Conservation (phyloP, 805 yeast species). For the Metschnikowia picachoensis region DNA sequence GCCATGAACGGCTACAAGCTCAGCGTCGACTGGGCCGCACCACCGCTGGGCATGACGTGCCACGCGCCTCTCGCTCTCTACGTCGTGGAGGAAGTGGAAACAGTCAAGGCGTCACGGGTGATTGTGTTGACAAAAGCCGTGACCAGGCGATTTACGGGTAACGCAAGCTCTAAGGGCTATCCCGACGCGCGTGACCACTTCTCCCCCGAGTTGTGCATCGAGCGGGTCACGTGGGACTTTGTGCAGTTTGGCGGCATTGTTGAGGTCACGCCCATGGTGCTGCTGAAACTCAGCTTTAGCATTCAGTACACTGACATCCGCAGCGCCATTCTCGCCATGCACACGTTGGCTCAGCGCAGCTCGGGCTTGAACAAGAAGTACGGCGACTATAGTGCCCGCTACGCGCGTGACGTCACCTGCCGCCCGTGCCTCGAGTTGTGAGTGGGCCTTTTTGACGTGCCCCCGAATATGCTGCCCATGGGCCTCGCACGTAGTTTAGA, state of each 20-base stretch:
- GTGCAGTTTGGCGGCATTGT: constrained; percentile 53
- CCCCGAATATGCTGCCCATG: no score
- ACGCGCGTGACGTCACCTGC: constrained; percentile 65
- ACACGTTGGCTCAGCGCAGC: constrained; percentile 15
- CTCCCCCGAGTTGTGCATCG: constrained; percentile 42
- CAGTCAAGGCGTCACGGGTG: constrained; percentile 52
- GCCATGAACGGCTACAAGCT: constrained; percentile 54
- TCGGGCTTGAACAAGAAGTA: constrained; percentile 35
- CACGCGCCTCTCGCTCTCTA: constrained; percentile 24
- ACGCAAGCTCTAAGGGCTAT: constrained; percentile 21
- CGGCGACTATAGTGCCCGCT: constrained; percentile 60
- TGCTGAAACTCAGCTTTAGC: constrained; percentile 58
- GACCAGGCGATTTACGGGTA: not conserved
- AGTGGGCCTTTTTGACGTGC: not conserved
- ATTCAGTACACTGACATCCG: constrained; percentile 56
- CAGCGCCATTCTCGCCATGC: constrained; percentile 55
- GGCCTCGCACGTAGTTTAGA: no score
- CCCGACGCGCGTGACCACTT: constrained; percentile 44
- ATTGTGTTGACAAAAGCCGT: constrained; percentile 37
- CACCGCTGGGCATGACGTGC: not conserved
- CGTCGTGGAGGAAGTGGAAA: constrained; percentile 29
- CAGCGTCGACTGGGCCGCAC: constrained; percentile 44
- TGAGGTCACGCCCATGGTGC: constrained; percentile 63
- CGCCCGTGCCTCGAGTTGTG: constrained; percentile 37
- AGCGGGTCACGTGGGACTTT: constrained; percentile 48